Evolutionary conservation across 1,284 basidiomycete species (phyloP).

Genomic region (Melampsora americana): DNA sequence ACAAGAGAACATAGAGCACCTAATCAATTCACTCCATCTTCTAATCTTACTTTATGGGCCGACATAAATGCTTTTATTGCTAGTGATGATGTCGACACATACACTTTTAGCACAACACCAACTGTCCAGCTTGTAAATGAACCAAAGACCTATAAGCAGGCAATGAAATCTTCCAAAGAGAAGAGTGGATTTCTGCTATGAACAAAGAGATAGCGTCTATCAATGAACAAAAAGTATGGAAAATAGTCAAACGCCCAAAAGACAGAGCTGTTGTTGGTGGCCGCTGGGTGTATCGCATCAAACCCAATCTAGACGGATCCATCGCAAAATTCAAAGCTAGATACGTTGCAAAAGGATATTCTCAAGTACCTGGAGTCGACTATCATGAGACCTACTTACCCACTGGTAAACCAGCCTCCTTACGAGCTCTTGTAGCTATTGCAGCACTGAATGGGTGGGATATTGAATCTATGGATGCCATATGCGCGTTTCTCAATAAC

Average conservation of each 20-base stretch:
- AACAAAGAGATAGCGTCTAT: too few relatives aligned
- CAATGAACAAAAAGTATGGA: too few relatives aligned
- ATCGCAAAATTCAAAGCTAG: conserved; percentile 34
- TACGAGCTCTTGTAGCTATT: conserved; percentile 17
- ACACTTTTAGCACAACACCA: too few relatives aligned
- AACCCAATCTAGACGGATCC: too few relatives aligned
- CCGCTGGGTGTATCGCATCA: conserved; percentile 33
- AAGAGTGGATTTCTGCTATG: too few relatives aligned
- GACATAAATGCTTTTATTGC: neutral
- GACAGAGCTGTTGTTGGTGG: neutral
- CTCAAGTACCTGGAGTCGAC: conserved; percentile 37
- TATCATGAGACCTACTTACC: conserved; percentile 44
- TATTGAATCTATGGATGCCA: conserved; percentile 38
- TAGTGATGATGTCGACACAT: too few relatives aligned
- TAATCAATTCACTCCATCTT: neutral
- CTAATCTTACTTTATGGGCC: neutral
- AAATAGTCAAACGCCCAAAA: neutral
- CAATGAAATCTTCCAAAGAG: too few relatives aligned
- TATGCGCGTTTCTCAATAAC: conserved; percentile 42
- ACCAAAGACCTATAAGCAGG: too few relatives aligned
- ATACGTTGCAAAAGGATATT: conserved; percentile 44
- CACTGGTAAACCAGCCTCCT: conserved; percentile 11
- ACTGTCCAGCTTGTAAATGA: too few relatives aligned
- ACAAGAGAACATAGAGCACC: neutral
- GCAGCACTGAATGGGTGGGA: conserved; percentile 22